Evolutionary conservation across 495 filamentous ascomycete species (phyloP).

Genomic region (Elasticomyces elasticus): DNA sequence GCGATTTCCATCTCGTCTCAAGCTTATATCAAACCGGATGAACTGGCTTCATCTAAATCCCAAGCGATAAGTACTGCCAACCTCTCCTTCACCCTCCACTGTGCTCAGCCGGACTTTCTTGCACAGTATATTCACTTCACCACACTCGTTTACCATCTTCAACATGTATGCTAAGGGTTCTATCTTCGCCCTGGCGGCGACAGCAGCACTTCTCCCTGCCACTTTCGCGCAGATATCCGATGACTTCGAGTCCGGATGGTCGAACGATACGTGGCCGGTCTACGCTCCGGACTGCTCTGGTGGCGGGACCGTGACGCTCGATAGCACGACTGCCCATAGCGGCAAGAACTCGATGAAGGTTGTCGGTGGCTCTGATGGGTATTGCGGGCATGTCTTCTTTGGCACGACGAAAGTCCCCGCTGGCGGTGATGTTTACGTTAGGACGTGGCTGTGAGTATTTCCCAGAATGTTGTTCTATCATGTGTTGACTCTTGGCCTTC

Average conservation of each 20-base stretch:
- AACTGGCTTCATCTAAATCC: too few relatives aligned
- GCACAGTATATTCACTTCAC: not conserved
- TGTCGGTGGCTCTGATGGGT: constrained; percentile 41
- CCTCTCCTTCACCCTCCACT: too few relatives aligned
- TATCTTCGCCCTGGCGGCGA: constrained; percentile 39
- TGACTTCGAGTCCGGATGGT: constrained; percentile 46
- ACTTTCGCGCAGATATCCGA: constrained; percentile 43
- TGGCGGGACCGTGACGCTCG: constrained; percentile 45
- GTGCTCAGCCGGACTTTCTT: too few relatives aligned
- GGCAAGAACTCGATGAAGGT: constrained; percentile 48
- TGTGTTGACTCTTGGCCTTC: constrained; percentile 32
- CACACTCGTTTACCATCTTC: constrained; percentile 13
- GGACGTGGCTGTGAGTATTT: constrained; percentile 43
- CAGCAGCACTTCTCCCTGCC: constrained; percentile 33
- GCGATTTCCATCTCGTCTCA: too few relatives aligned
- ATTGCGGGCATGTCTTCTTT: constrained; percentile 51
- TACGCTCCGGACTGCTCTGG: constrained; percentile 49
- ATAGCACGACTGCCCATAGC: constrained; percentile 41
- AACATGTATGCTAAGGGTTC: constrained; percentile 39
- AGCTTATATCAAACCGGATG: too few relatives aligned
- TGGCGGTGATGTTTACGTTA: constrained; percentile 44
- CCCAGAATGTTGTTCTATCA: not conserved
- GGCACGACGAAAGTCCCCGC: constrained; percentile 46
- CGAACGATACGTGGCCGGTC: constrained; percentile 43
- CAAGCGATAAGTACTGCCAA: too few relatives aligned